Conservation (phyloP, 2,329 filamentous ascomycete species). For the Zymoseptoria brevis region DNA sequence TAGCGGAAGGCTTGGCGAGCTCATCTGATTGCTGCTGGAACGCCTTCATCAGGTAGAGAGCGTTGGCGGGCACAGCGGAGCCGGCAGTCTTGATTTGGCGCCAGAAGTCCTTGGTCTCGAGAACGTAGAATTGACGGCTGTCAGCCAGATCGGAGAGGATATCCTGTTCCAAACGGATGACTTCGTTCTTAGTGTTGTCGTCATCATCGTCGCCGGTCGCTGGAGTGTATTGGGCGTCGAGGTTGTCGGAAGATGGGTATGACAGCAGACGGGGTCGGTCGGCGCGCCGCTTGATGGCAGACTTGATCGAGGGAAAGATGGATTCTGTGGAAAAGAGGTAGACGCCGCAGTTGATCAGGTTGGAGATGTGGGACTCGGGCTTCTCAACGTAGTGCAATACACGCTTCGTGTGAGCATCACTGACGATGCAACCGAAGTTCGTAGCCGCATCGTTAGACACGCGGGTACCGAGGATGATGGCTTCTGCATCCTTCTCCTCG, state of each 20-base stretch:
- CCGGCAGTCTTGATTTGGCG: slow-evolving; percentile 99
- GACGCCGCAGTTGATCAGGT: slow-evolving; percentile 98
- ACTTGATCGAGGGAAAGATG: slow-evolving; percentile 93
- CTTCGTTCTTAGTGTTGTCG: slow-evolving; percentile 67
- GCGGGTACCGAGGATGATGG: slow-evolving; percentile 87
- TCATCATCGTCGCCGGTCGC: slow-evolving; percentile 58
- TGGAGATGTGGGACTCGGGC: slow-evolving; percentile 93
- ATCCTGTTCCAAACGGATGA: slow-evolving; percentile 93
- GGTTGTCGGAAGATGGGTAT: slow-evolving; percentile 93
- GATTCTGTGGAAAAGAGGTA: slow-evolving; percentile 94
- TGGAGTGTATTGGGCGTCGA: slow-evolving; percentile 58
- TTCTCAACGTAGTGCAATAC: slow-evolving; percentile 99
- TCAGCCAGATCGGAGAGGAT: slow-evolving; percentile 92
- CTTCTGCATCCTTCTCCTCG: slow-evolving; percentile 91
- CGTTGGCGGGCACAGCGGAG: slow-evolving; percentile 92
- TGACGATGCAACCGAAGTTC: slow-evolving; percentile 98
- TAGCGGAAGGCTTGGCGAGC: slow-evolving; percentile 72
- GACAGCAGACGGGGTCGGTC: slow-evolving; percentile 84
- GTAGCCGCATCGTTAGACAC: slow-evolving; percentile 84
- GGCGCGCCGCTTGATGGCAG: slow-evolving; percentile 88
- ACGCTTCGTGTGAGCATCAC: slow-evolving; percentile 83
- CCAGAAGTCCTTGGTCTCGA: slow-evolving; percentile 99
- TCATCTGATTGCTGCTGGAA: slow-evolving; percentile 75
- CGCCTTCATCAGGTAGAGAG: slow-evolving; percentile 90
- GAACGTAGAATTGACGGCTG: slow-evolving; percentile 95